Percentiles rank a stretch among this genome's conserved stretches.
Evolutionary conservation across 2,329 filamentous ascomycete genomes (phyloP).

Genomic region (Intubia oerlemansii): DNA sequence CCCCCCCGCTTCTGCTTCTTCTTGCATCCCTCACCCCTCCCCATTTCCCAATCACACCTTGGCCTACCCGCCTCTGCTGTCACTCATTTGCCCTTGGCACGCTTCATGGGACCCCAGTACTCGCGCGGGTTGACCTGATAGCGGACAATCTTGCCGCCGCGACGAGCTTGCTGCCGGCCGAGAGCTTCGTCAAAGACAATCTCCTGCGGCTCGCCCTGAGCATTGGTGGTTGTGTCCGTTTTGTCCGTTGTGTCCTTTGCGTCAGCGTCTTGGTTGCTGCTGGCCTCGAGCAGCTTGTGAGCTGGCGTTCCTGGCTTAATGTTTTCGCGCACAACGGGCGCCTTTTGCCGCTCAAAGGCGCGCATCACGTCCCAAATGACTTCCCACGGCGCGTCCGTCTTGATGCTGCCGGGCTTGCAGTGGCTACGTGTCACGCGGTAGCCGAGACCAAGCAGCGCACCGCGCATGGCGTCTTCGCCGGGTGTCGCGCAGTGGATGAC

Average conservation of each 20-base stretch:
- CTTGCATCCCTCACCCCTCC: no score
- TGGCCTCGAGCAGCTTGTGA: slow-evolving; percentile 36
- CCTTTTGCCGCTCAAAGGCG: slow-evolving; percentile 70
- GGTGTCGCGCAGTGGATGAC: slow-evolving; percentile 63
- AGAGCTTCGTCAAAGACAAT: slow-evolving; percentile 56
- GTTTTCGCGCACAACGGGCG: slow-evolving; percentile 52
- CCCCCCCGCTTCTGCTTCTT: no score
- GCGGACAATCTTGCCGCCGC: slow-evolving; percentile 49
- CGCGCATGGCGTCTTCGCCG: slow-evolving; percentile 56
- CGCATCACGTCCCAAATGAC: slow-evolving; percentile 85
- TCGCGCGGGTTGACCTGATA: slow-evolving; percentile 81
- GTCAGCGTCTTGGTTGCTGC: slow-evolving; percentile 8
- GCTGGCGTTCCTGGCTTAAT: slow-evolving; percentile 52
- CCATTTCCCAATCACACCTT: background rate
- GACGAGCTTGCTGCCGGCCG: slow-evolving; percentile 38
- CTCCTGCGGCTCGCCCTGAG: slow-evolving; percentile 16
- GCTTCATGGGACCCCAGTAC: slow-evolving; percentile 79
- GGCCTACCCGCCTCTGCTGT: no score
- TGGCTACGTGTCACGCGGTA: slow-evolving; percentile 75
- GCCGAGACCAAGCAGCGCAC: slow-evolving; percentile 60
- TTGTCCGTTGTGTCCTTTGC: background rate
- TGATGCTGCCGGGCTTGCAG: slow-evolving; percentile 72
- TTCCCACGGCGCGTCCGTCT: slow-evolving; percentile 80
- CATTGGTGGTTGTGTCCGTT: slow-evolving; percentile 6
- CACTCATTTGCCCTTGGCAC: slow-evolving; percentile 35